These are phyloP conservation scores for Vanrija humicola DNA, from an alignment of 1,284 basidiomycete genomes.

Conservation along the genomic window DNA sequence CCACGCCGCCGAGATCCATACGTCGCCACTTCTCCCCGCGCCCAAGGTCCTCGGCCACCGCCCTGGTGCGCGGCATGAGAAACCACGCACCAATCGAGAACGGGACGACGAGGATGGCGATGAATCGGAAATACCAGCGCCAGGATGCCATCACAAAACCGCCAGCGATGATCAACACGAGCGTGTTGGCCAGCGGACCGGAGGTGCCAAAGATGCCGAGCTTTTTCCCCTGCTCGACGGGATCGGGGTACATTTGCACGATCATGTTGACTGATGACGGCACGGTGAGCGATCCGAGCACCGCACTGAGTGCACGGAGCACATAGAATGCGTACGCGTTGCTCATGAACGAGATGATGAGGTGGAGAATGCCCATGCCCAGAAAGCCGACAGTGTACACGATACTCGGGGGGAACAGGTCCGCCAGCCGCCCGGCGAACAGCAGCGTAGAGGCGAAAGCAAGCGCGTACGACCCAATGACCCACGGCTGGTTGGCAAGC, in stretches of 20 bases:
- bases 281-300: slow-evolving; percentile 38
- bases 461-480: slow-evolving; percentile 1
- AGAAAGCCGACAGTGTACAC: slow-evolving; percentile 38
- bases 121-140: slow-evolving; percentile 44
- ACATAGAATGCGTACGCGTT: slow-evolving; percentile 41
- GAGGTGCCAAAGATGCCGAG: slow-evolving; percentile 41
- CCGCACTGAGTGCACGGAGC: slow-evolving; percentile 34
- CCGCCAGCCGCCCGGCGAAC: slow-evolving; percentile 34
- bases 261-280: slow-evolving; percentile 41
- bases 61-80: slow-evolving; percentile 19
- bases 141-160: slow-evolving; percentile 36
- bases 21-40: slow-evolving; percentile 41
- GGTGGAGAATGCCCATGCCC: slow-evolving; percentile 35
- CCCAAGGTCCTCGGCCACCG: slow-evolving; percentile 37
- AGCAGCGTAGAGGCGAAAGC: slow-evolving; percentile 33
- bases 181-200: slow-evolving; percentile 27
- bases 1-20: slow-evolving; percentile 45
- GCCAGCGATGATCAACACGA: slow-evolving; percentile 32
- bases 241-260: slow-evolving; percentile 40
- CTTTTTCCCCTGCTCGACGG: slow-evolving; percentile 31
- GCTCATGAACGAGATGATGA: slow-evolving; percentile 41
- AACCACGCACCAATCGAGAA: not conserved
- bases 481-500: not conserved
- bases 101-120: slow-evolving; percentile 29
- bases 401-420: slow-evolving; percentile 37